Percentiles rank a stretch among this genome's conserved stretches.
phyloP scores from a whole-genome alignment of 306 rosid species.

The Coriaria nepalensis region DNA sequence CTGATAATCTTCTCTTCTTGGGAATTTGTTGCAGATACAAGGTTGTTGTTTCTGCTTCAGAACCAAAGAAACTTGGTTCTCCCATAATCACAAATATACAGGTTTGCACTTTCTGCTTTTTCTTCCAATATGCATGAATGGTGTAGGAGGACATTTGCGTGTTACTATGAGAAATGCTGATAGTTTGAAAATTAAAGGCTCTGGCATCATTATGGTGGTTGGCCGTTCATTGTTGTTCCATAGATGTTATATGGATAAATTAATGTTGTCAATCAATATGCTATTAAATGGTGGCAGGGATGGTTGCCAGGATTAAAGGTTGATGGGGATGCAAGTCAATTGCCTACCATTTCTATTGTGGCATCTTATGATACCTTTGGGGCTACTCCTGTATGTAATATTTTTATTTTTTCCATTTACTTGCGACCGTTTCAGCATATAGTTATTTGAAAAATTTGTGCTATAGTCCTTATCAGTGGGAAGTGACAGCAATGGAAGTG shows the following conservation, averaged over 20 bases:
- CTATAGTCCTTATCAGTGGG: constrained; percentile 88
- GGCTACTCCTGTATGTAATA: constrained; percentile 82
- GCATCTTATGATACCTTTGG: constrained; percentile 99
- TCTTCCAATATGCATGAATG: neutral
- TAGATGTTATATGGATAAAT: too few species aligned
- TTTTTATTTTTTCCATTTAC: constrained; percentile 10
- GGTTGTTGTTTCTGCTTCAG: constrained; percentile 83
- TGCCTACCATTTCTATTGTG: constrained; percentile 92
- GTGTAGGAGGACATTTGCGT: too few species aligned
- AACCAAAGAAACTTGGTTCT: constrained; percentile 74
- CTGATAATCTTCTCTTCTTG: constrained; percentile 8
- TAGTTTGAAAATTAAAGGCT: too few species aligned
- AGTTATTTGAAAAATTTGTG: constrained; percentile 19
- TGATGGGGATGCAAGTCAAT: constrained; percentile 78
- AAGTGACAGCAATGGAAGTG: constrained; percentile 97
- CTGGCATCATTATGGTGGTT: too few species aligned
- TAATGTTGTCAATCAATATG: too few species aligned
- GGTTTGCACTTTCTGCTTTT: constrained; percentile 27
- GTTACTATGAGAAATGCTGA: too few species aligned
- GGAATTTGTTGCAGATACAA: constrained; percentile 57
- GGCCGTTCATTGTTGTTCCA: too few species aligned
- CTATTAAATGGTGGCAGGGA: constrained; percentile 50
- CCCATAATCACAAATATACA: constrained; percentile 85
- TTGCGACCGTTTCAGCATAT: constrained; percentile 11
- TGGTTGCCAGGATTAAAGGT: constrained; percentile 91